A percentile compares a stretch with the other conserved stretches of the same genome.
Evolutionary conservation across 108 stramenopile genomes (phyloP).

Genomic region (Nitzschia sp.): DNA sequence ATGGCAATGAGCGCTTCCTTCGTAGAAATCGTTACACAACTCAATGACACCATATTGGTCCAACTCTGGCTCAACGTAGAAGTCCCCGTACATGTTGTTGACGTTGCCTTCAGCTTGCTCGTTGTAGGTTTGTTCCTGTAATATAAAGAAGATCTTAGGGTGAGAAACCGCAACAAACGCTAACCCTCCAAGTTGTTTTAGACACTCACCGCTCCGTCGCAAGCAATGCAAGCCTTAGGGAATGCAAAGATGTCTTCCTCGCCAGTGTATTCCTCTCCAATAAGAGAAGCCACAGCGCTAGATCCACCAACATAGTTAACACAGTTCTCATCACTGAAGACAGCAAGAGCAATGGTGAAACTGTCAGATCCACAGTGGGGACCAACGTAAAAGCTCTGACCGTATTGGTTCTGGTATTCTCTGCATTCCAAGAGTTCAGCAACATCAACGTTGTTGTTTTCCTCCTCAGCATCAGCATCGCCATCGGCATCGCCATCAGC

Average conservation of each 20-base stretch:
- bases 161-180: neutral
- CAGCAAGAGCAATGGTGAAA: constrained; percentile 66
- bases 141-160: neutral
- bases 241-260: constrained; percentile 34
- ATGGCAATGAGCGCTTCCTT: constrained; percentile 33
- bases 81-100: constrained; percentile 26
- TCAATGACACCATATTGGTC: constrained; percentile 31
- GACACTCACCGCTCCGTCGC: constrained; percentile 35
- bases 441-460: constrained; percentile 17
- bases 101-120: constrained; percentile 5
- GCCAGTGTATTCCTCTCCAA: constrained; percentile 38
- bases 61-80: constrained; percentile 21
- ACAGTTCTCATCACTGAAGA: constrained; percentile 77
- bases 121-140: constrained; percentile 24
- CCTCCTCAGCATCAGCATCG: constrained; percentile 4
- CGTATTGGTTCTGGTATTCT: constrained; percentile 36
- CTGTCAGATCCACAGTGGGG: constrained; percentile 68
- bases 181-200: neutral
- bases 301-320: constrained; percentile 51
- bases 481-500: constrained; percentile 17
- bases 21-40: constrained; percentile 35
- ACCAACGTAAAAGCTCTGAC: constrained; percentile 52
- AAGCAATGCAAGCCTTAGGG: constrained; percentile 63
- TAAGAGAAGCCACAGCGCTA: constrained; percentile 32
- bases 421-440: constrained; percentile 30